Conservation (phyloP, 805 yeast genomes). For the Ogataea zsoltii region DNA sequence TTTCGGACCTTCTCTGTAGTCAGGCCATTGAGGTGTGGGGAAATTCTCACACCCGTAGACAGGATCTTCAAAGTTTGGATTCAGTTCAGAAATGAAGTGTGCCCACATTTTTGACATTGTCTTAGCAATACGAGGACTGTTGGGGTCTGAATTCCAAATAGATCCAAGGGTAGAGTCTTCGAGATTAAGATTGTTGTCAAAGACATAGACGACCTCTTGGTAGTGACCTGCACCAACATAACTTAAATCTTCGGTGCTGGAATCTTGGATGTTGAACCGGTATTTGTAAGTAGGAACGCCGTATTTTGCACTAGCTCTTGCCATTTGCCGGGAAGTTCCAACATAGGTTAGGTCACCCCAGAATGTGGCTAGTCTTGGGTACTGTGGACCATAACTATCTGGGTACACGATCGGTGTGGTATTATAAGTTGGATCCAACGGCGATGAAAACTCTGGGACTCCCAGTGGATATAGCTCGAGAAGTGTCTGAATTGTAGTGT, state of each 20-base stretch:
- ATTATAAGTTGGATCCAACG: neutral
- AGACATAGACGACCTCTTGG: conserved; percentile 1
- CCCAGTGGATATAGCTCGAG: neutral
- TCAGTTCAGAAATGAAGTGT: neutral
- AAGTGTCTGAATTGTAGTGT: neutral
- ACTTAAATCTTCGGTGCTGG: neutral
- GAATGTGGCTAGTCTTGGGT: neutral
- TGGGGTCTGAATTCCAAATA: neutral
- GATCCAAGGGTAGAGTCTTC: neutral
- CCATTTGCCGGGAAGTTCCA: neutral
- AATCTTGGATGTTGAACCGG: neutral
- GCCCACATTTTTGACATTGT: conserved; percentile 2
- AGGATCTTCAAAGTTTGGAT: neutral
- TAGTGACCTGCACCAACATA: neutral
- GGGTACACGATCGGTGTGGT: neutral
- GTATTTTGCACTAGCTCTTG: neutral
- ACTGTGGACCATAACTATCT: neutral
- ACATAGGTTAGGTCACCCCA: neutral
- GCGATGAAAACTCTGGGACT: neutral
- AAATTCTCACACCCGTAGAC: neutral
- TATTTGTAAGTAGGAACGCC: neutral
- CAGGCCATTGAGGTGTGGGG: neutral
- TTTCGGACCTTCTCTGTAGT: neutral
- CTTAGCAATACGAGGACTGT: neutral
- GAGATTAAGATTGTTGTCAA: neutral